Percentiles rank a stretch among this genome's conserved stretches.
phyloP scores from a whole-genome alignment of 495 filamentous ascomycete genomes.

The Neurospora hispaniola region DNA sequence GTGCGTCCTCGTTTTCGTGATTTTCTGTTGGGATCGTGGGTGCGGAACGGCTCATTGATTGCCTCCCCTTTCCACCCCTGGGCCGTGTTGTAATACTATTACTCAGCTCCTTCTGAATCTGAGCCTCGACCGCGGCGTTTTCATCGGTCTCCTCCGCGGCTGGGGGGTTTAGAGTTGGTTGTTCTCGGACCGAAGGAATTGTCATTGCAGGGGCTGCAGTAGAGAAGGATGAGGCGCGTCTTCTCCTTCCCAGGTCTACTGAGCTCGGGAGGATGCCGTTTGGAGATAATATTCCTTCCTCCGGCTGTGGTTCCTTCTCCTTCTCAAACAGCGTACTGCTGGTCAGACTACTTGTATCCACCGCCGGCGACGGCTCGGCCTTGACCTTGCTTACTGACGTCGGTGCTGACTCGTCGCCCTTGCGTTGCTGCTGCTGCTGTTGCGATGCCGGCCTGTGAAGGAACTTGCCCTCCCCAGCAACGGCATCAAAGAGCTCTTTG shows the following conservation, averaged over 20 bases:
- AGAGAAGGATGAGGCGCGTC: background rate
- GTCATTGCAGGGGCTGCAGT: background rate
- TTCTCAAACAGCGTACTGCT: constrained; percentile 10
- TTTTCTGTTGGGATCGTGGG: background rate
- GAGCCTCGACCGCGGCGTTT: background rate
- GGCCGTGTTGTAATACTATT: background rate
- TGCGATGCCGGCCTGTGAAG: constrained; percentile 15
- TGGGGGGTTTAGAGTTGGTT: background rate
- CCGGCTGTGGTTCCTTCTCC: constrained; percentile 6
- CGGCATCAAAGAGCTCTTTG: constrained; percentile 63
- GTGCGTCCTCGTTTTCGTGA: background rate
- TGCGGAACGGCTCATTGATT: background rate
- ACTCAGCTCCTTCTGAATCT: background rate
- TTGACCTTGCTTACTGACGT: constrained; percentile 8
- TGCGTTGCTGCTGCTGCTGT: constrained; percentile 1
- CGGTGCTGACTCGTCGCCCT: constrained; percentile 18
- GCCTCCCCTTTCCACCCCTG: background rate
- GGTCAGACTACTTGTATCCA: background rate
- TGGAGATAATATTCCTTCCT: background rate
- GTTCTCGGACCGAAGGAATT: background rate
- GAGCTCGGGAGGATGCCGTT: background rate
- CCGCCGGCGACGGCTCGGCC: background rate
- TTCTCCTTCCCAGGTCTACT: background rate
- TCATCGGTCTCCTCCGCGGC: background rate
- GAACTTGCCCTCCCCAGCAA: constrained; percentile 43